A percentile compares a stretch with the other conserved stretches of the same genome.
Evolutionary conservation across 1,284 basidiomycete species (phyloP).

Genomic region (Cerioporus squamosus): DNA sequence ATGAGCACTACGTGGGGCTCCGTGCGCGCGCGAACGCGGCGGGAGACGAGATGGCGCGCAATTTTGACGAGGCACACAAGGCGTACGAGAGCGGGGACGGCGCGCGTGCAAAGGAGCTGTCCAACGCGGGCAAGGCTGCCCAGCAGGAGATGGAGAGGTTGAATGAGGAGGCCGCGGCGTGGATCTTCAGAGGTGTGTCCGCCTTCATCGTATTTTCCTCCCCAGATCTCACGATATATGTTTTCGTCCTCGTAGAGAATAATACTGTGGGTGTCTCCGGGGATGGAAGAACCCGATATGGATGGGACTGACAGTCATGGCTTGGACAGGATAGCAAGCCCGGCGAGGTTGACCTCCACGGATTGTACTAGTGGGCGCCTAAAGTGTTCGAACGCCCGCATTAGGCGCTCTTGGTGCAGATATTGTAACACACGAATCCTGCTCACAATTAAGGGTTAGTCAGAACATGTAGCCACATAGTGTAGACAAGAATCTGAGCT

Average conservation of each 20-base stretch:
- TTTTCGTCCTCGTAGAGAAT: constrained; percentile 62
- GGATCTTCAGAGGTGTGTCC: constrained; percentile 81
- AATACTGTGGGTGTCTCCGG: constrained; percentile 59
- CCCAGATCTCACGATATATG: neutral
- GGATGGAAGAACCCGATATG: neutral
- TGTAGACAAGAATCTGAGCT: too few species aligned
- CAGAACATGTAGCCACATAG: too few species aligned
- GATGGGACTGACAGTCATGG: constrained; percentile 1
- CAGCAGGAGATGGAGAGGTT: constrained; percentile 80
- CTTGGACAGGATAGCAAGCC: constrained; percentile 60
- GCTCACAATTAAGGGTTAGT: too few species aligned
- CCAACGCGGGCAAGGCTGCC: constrained; percentile 83
- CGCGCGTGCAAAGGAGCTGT: constrained; percentile 82
- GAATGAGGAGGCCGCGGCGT: constrained; percentile 86
- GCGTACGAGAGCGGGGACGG: constrained; percentile 78
- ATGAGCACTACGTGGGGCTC: constrained; percentile 70
- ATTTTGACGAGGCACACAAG: constrained; percentile 68
- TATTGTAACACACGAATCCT: too few species aligned
- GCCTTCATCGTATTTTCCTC: too few species aligned
- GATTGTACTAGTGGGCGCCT: too few species aligned
- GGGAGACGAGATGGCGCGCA: constrained; percentile 74
- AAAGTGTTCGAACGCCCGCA: too few species aligned
- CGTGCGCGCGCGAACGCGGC: constrained; percentile 76
- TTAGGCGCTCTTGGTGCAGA: too few species aligned
- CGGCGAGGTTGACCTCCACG: constrained; percentile 89